Percentiles rank a stretch among this genome's conserved stretches.
phyloP scores from a whole-genome alignment of 306 rosid genomes.

The Clitoria ternatea region DNA sequence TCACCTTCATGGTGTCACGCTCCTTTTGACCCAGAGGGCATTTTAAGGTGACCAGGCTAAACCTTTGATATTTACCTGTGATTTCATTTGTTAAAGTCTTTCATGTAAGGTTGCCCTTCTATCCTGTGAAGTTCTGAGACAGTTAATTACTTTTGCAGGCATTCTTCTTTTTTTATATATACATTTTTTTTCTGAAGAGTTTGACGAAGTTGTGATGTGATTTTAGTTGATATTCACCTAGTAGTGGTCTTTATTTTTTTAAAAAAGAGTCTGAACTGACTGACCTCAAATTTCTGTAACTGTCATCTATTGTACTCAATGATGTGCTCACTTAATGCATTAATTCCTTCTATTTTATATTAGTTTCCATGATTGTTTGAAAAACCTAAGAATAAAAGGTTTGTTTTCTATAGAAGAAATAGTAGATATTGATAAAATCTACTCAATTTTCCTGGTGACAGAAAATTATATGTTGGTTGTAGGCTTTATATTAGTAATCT shows the following conservation, averaged over 20 bases:
- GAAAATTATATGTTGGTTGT: background rate
- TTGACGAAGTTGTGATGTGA: background rate
- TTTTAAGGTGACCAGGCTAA: conserved; percentile 62
- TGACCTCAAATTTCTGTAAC: background rate
- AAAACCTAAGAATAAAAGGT: background rate
- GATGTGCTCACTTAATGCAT: background rate
- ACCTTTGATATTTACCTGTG: conserved; percentile 2
- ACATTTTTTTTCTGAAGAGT: background rate
- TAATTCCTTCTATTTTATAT: background rate
- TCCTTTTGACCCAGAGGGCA: conserved; percentile 96
- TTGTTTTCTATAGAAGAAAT: background rate
- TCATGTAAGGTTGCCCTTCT: conserved; percentile 1
- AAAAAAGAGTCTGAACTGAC: background rate
- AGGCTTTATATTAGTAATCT: background rate
- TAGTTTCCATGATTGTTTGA: background rate
- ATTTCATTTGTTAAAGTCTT: background rate
- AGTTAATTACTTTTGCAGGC: background rate
- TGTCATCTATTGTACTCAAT: background rate
- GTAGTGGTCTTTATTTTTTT: background rate
- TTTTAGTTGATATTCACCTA: background rate
- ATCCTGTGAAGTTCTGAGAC: background rate
- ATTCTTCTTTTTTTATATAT: background rate
- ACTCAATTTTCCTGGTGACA: background rate
- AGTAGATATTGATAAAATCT: background rate
- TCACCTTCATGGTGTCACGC: conserved; percentile 87